A percentile compares a stretch with the other conserved stretches of the same genome.
phyloP scores from a whole-genome alignment of 176 grass and related monocot genomes.

The Phoenix roebelenii region DNA sequence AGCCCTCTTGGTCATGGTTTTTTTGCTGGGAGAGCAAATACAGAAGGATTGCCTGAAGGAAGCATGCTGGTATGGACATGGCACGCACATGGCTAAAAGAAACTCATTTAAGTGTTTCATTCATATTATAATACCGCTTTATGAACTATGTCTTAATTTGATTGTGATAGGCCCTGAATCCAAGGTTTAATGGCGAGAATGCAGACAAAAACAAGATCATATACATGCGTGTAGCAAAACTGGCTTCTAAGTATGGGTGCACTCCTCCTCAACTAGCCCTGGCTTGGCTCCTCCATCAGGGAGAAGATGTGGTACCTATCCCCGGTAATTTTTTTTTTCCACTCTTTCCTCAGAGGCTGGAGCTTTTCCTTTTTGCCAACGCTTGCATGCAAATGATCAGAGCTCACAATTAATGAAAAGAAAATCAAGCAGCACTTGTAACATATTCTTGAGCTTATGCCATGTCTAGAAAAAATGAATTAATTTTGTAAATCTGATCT shows the following conservation, averaged over 20 bases:
- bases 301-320: conserved; percentile 12
- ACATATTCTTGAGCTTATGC: too few relatives aligned
- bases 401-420: too few relatives aligned
- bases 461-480: too few relatives aligned
- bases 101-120: too few relatives aligned
- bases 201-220: conserved; percentile 14
- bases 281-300: conserved; percentile 20
- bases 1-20: conserved; percentile 75
- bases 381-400: too few relatives aligned
- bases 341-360: background rate
- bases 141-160: background rate
- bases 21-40: conserved; percentile 60
- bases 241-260: conserved; percentile 11
- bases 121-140: too few relatives aligned
- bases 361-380: background rate
- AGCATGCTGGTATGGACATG: conserved; percentile 38
- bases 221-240: background rate
- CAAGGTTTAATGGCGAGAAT: conserved; percentile 16
- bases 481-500: too few relatives aligned
- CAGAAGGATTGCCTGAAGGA: conserved; percentile 38
- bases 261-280: conserved; percentile 14
- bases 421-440: too few relatives aligned
- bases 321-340: conserved; percentile 1
- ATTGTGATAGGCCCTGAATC: conserved; percentile 3
- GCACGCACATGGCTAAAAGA: too few relatives aligned